These are phyloP conservation scores for Ceratobasidium sp. DNA, from an alignment of 1,284 basidiomycete genomes.

Conservation along the genomic window DNA sequence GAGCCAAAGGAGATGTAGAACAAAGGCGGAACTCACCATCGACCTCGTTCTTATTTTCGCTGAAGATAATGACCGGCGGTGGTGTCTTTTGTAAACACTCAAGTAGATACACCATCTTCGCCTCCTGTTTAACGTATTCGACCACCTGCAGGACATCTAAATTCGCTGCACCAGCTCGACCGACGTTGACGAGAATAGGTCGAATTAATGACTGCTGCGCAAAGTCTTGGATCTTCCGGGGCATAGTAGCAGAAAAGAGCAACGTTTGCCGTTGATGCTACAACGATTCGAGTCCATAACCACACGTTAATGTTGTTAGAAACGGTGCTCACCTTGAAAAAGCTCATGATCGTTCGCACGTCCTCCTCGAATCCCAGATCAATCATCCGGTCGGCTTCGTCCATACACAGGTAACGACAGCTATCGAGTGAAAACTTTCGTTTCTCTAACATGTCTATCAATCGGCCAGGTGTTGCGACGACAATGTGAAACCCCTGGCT, in stretches of 20 bases:
- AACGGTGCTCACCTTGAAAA: conserved; percentile 77
- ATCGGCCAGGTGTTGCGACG: conserved; percentile 93
- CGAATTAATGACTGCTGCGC: conserved; percentile 94
- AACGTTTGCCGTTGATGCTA: conserved; percentile 96
- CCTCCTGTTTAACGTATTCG: conserved; percentile 99
- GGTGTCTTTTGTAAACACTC: conserved; percentile 99
- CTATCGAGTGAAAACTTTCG: conserved; percentile 89
- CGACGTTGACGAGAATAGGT: conserved; percentile 96
- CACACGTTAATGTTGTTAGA: background rate
- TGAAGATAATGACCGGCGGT: conserved; percentile 97
- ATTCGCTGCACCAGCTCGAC: conserved; percentile 97
- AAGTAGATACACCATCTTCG: conserved; percentile 98
- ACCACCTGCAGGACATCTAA: conserved; percentile 93
- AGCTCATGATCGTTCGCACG: conserved; percentile 97
- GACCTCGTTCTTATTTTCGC: conserved; percentile 99
- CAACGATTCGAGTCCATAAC: background rate
- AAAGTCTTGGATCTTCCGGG: conserved; percentile 98
- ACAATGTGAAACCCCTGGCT: conserved; percentile 94
- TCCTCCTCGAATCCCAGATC: conserved; percentile 99
- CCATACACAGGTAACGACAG: conserved; percentile 96
- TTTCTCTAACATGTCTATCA: conserved; percentile 98
- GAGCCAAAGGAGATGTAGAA: background rate
- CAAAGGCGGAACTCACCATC: conserved; percentile 70
- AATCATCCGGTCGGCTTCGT: conserved; percentile 99
- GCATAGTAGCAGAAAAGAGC: conserved; percentile 99